Percentiles rank a stretch among this genome's conserved stretches.
Conservation (phyloP, 305 asterid species). For the Ilex paraguariensis region DNA sequence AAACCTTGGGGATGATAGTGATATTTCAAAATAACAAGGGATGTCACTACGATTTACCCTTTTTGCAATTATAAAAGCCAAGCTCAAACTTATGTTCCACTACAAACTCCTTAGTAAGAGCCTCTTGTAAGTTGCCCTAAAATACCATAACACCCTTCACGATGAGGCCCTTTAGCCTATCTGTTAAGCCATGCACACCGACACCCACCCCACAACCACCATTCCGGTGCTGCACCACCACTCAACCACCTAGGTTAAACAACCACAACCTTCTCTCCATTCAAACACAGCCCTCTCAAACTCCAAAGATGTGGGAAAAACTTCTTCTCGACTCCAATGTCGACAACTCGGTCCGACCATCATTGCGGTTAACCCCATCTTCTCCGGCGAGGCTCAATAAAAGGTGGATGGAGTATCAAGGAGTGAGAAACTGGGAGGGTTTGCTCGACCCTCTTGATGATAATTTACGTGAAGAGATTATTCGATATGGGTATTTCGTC, state of each 20-base stretch:
- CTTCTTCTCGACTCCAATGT: background rate
- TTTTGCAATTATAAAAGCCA: too few species aligned
- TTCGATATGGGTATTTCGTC: slow-evolving; percentile 73
- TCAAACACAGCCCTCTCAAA: background rate
- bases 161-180: slow-evolving; percentile 8
- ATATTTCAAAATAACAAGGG: too few species aligned
- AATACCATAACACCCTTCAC: background rate
- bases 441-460: slow-evolving; percentile 82
- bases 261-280: slow-evolving; percentile 1
- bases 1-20: too few species aligned
- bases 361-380: background rate
- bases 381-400: slow-evolving; percentile 18
- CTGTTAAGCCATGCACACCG: slow-evolving; percentile 3
- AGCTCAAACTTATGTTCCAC: too few species aligned
- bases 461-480: slow-evolving; percentile 57
- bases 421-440: slow-evolving; percentile 84
- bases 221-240: slow-evolving; percentile 1
- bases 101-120: too few species aligned
- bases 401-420: slow-evolving; percentile 85
- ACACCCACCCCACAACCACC: slow-evolving; percentile 2
- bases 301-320: slow-evolving; percentile 1
- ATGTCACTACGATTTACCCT: too few species aligned
- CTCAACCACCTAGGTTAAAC: slow-evolving; percentile 3
- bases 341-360: background rate
- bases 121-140: too few species aligned